Conservation (phyloP, 495 filamentous ascomycete species). For the Usnea hakonensis region DNA sequence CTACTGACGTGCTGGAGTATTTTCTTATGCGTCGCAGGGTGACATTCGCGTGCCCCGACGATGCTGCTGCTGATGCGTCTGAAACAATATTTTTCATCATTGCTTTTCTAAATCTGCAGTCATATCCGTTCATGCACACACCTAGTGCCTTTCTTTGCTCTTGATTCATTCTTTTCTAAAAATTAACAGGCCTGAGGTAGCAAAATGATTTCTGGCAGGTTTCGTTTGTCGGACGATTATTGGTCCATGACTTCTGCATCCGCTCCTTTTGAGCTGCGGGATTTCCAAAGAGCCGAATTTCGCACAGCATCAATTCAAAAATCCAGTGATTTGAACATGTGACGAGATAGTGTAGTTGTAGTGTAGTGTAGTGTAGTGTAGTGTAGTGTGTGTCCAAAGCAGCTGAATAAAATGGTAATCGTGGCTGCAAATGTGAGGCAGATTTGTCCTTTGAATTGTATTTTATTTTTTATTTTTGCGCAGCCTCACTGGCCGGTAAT, state of each 20-base stretch:
- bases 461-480: background rate
- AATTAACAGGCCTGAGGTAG: too few relatives aligned
- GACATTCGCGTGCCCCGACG: background rate
- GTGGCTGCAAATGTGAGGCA: background rate
- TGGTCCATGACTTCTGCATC: background rate
- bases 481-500: background rate
- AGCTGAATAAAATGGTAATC: background rate
- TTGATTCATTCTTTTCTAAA: too few relatives aligned
- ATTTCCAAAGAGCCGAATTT: background rate
- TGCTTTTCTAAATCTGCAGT: background rate
- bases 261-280: background rate
- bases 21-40: too few relatives aligned
- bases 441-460: background rate
- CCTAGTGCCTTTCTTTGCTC: too few relatives aligned
- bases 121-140: background rate
- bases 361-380: too few relatives aligned
- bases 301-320: too few relatives aligned
- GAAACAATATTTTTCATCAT: background rate
- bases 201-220: background rate
- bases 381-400: too few relatives aligned
- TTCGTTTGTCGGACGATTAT: background rate
- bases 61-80: background rate
- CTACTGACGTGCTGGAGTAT: too few relatives aligned
- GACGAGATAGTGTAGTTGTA: background rate
- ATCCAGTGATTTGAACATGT: background rate